Evolutionary conservation across 768 basidiomycete species (phyloP).

Genomic region (Suillus plorans): DNA sequence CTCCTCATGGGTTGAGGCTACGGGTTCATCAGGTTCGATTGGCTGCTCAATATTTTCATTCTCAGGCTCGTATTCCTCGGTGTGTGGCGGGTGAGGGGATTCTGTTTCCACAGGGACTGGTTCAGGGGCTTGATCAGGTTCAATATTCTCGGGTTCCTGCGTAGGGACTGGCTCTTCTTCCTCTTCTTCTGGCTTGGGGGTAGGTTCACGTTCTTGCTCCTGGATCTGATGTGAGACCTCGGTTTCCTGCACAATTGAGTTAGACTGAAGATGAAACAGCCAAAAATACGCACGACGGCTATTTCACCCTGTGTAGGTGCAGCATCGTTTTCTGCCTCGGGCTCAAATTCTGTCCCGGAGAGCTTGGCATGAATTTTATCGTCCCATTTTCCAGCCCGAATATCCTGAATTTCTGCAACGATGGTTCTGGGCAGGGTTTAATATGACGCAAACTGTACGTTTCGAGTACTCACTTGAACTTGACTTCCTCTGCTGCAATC

Average conservation of each 20-base stretch:
- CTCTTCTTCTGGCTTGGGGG: not conserved
- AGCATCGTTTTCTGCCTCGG: not conserved
- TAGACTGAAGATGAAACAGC: too few species aligned
- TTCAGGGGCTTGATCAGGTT: not conserved
- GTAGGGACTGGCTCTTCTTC: not conserved
- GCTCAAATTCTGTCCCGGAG: slow-evolving; percentile 11
- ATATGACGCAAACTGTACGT: not conserved
- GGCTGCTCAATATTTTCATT: not conserved
- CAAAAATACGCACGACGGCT: not conserved
- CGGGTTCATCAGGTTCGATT: not conserved
- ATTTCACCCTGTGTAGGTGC: not conserved
- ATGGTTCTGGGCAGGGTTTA: slow-evolving; percentile 45
- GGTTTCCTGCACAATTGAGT: not conserved
- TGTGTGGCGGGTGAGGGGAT: not conserved
- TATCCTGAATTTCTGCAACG: slow-evolving; percentile 73
- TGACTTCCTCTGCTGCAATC: slow-evolving; percentile 70
- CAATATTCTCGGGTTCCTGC: not conserved
- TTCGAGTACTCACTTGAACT: slow-evolving; percentile 61
- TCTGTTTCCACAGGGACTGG: not conserved
- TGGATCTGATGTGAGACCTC: not conserved
- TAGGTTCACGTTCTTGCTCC: not conserved
- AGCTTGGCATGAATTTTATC: slow-evolving; percentile 42
- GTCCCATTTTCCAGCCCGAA: slow-evolving; percentile 69
- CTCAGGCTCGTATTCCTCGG: not conserved
- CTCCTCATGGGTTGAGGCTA: not conserved